phyloP scores from a whole-genome alignment of 108 stramenopile genomes.

The Cyclotella choctawhatcheeana region DNA sequence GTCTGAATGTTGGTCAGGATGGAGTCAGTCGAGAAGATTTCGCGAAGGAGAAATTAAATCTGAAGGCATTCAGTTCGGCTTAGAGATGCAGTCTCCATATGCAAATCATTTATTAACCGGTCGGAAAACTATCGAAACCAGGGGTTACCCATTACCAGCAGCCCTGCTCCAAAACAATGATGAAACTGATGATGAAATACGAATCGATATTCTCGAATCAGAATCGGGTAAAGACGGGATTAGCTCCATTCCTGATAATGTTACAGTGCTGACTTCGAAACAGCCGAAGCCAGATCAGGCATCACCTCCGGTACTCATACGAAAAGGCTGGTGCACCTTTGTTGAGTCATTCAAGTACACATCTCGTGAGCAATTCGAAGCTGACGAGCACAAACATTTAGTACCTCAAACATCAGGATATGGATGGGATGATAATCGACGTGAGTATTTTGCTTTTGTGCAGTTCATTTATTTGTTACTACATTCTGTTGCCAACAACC shows the following conservation, averaged over 20 bases:
- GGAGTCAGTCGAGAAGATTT: slow-evolving; percentile 8
- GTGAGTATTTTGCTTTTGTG: too few relatives aligned
- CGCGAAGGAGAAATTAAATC: neutral
- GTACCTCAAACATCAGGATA: slow-evolving; percentile 62
- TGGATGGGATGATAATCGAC: slow-evolving; percentile 69
- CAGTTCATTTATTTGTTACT: too few relatives aligned
- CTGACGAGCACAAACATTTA: slow-evolving; percentile 61
- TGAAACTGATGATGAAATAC: slow-evolving; percentile 10
- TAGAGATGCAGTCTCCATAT: slow-evolving; percentile 84
- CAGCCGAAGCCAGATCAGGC: neutral
- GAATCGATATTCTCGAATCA: slow-evolving; percentile 68
- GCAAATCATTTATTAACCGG: slow-evolving; percentile 56
- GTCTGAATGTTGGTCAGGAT: slow-evolving; percentile 21
- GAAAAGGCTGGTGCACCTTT: slow-evolving; percentile 72
- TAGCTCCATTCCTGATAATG: slow-evolving; percentile 49
- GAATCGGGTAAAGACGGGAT: slow-evolving; percentile 52
- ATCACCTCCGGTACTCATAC: slow-evolving; percentile 8
- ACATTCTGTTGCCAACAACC: too few relatives aligned
- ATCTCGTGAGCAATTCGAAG: slow-evolving; percentile 49
- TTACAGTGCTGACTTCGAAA: slow-evolving; percentile 15
- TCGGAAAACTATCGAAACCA: slow-evolving; percentile 72
- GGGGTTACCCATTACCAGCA: slow-evolving; percentile 68
- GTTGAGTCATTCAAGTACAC: slow-evolving; percentile 47
- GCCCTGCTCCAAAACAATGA: slow-evolving; percentile 41
- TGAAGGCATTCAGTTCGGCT: slow-evolving; percentile 37